Evolutionary conservation across 2,329 filamentous ascomycete species (phyloP).

Genomic region (Onygenales sp.): DNA sequence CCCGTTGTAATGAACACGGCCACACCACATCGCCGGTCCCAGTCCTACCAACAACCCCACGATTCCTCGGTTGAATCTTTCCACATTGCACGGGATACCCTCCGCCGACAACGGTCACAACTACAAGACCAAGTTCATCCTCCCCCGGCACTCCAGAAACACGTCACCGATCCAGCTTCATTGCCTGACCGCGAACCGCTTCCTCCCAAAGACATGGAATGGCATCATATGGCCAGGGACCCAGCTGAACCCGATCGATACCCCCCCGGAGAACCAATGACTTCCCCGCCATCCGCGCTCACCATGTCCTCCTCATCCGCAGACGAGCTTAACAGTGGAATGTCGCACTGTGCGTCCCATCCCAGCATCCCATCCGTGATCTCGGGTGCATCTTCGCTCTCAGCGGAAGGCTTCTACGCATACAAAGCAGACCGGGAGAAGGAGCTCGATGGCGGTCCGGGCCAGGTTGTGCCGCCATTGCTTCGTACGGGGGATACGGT

Average conservation of each 20-base stretch:
- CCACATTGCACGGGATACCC: conserved; percentile 24
- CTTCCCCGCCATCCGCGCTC: conserved; percentile 33
- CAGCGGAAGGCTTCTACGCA: conserved; percentile 24
- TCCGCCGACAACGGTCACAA: conserved; percentile 23
- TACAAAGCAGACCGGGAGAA: conserved; percentile 18
- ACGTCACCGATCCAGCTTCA: conserved; percentile 5
- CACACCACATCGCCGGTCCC: conserved; percentile 25
- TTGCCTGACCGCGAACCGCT: conserved; percentile 4
- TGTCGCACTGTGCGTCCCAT: conserved; percentile 39
- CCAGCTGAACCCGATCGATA: conserved; percentile 12
- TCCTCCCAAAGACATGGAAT: conserved; percentile 12
- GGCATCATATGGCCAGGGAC: background rate
- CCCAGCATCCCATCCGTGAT: conserved; percentile 38
- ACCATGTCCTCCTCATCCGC: conserved; percentile 39
- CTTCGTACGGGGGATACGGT: conserved; percentile 35
- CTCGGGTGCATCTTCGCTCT: conserved; percentile 38
- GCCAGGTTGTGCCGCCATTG: conserved; percentile 24
- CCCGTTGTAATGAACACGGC: conserved; percentile 4
- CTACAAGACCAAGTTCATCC: conserved; percentile 14
- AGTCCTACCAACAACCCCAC: conserved; percentile 26
- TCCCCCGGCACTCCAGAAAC: background rate
- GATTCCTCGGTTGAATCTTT: conserved; percentile 26
- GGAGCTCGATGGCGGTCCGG: conserved; percentile 16
- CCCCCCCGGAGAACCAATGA: conserved; percentile 14
- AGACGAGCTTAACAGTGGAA: conserved; percentile 36